phyloP scores from a whole-genome alignment of 306 rosid genomes.

The Carpinus fangiana region DNA sequence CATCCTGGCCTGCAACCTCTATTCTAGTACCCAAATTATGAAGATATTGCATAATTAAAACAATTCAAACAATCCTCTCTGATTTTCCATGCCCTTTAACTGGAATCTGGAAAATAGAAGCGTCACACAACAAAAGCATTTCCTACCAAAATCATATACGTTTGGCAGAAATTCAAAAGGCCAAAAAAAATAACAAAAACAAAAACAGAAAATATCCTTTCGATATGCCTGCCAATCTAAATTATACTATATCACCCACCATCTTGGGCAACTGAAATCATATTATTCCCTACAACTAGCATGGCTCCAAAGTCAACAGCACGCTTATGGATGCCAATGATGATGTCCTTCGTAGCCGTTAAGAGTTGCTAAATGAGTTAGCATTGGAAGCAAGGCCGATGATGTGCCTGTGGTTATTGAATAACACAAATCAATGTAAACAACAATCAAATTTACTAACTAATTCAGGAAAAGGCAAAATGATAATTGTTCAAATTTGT shows the following conservation, averaged over 20 bases:
- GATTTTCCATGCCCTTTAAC: too few species aligned
- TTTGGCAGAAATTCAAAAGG: neutral
- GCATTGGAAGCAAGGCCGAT: neutral
- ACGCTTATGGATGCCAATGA: neutral
- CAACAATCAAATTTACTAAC: neutral
- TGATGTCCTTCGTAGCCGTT: neutral
- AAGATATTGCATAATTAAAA: too few species aligned
- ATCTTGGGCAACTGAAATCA: constrained; percentile 20
- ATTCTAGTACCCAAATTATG: too few species aligned
- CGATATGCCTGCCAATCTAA: neutral
- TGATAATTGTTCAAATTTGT: neutral
- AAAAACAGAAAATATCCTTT: neutral
- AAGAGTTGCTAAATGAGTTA: neutral
- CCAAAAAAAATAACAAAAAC: neutral
- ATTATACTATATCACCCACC: constrained; percentile 13
- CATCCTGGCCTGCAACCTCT: too few species aligned
- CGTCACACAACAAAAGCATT: too few species aligned
- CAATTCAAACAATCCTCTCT: too few species aligned
- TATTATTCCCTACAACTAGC: neutral
- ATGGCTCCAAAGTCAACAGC: neutral
- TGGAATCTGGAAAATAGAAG: too few species aligned
- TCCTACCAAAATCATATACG: too few species aligned
- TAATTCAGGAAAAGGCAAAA: neutral
- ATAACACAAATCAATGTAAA: neutral
- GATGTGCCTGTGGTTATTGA: neutral